Base-by-base conservation (phyloP, 2,329 filamentous ascomycete genomes). In the Domatiomyces globalis region DNA sequence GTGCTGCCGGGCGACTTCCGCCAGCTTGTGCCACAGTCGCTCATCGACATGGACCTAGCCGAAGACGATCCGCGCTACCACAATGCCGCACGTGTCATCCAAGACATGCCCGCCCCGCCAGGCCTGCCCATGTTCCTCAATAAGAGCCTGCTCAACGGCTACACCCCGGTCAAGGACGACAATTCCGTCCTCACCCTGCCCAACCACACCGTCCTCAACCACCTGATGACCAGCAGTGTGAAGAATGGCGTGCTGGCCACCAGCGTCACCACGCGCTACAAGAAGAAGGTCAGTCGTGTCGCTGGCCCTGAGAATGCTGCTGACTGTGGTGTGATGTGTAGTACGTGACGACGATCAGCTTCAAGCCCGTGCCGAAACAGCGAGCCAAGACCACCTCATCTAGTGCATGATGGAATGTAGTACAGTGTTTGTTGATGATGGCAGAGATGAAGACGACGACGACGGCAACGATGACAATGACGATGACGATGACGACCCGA, bases 331-430 rank as follows among this genome's bases (percentile, higher is more conserved):
- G 4, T 2, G 45, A 43, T 45, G 44, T 51, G 52, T 61, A 95
- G 90, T 96, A 96, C 69, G 85, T 96, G 36, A 96, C 90, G 3
- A 95, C 89, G 2, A 94, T 96, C 65, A 84, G 96, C 73, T 96
- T 96, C 72, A 96, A 95, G 73, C 88, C 87, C 17, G 87, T 88
- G 18, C 74, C 59, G n/a, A 51, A 49, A 45, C 50, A 39, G 15
- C 33, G 33, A 15, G 15, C 10, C 33, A 39, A 15, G 33, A 15
- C 10, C 4, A 39, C 33, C 8, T 39, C 33, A 10, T 15, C 29
- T 12, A 10, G 29, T 9, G 27, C n/a, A n/a, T n/a, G n/a, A n/a
- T n/a, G 29, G 29, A 33, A 33, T 10, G 8, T 33, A 10, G 29
- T 7, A 33, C 29, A 33, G 29, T 33, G 8, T 33, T n/a, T n/a